Evolutionary conservation across 169 alveolate species (phyloP).

Genomic region (Cryptosporidium andersoni): DNA sequence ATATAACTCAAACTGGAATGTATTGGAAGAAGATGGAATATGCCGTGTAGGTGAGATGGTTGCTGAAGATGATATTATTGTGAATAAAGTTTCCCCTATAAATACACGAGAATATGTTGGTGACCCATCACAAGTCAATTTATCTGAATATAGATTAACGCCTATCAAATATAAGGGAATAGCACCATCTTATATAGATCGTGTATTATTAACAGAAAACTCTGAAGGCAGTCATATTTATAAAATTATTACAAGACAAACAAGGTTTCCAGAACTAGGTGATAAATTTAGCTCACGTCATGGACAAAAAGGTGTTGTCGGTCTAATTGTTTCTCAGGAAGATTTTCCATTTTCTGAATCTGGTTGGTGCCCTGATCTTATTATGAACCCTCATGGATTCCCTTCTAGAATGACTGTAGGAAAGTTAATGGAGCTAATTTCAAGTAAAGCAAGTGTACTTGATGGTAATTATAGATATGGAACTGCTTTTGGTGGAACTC

Average conservation of each 20-base stretch:
- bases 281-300: constrained; percentile 98
- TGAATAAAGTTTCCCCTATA: constrained; percentile 86
- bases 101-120: constrained; percentile 77
- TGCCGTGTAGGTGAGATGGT: constrained; percentile 90
- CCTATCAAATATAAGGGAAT: constrained; percentile 83
- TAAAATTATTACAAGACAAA: constrained; percentile 92
- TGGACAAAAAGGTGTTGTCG: constrained; percentile 99
- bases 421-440: constrained; percentile 95
- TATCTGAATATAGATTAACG: constrained; percentile 71
- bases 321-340: constrained; percentile 96
- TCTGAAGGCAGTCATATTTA: constrained; percentile 88
- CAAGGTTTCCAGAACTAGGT: constrained; percentile 97
- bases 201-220: constrained; percentile 92
- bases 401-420: constrained; percentile 99
- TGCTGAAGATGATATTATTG: constrained; percentile 88
- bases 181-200: constrained; percentile 91
- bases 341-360: constrained; percentile 98
- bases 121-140: constrained; percentile 73
- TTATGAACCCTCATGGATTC: constrained; percentile 99
- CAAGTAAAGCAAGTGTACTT: constrained; percentile 95
- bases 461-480: constrained; percentile 96
- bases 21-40: constrained; percentile 93
- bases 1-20: neutral
- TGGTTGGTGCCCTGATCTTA: constrained; percentile 99
- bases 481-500: constrained; percentile 97